These are phyloP conservation scores for Podaxis mareebaensis DNA, from an alignment of 768 basidiomycete species.

Conservation along the genomic window DNA sequence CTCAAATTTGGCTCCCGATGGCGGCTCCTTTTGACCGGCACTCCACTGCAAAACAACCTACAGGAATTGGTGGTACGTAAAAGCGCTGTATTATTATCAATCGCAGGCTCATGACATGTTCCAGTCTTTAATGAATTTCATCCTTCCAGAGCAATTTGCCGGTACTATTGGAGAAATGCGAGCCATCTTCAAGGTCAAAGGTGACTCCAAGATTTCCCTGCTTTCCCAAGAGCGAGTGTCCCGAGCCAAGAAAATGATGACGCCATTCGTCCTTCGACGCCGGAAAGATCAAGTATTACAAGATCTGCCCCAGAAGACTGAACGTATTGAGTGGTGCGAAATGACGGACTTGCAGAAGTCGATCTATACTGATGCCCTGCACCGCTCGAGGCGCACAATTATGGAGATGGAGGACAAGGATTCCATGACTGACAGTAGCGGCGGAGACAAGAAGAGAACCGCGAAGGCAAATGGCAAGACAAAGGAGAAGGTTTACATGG, in stretches of 20 bases:
- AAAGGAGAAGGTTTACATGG: slow-evolving; percentile 68
- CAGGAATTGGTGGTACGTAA: slow-evolving; percentile 83
- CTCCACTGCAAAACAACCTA: slow-evolving; percentile 90
- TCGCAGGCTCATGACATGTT: slow-evolving; percentile 4
- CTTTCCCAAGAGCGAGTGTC: slow-evolving; percentile 93
- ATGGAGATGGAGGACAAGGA: slow-evolving; percentile 40
- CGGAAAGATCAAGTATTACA: slow-evolving; percentile 96
- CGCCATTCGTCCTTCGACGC: slow-evolving; percentile 95
- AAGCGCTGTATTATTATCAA: slow-evolving; percentile 1
- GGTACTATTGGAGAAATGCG: slow-evolving; percentile 77
- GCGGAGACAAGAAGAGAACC: slow-evolving; percentile 25
- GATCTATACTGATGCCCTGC: slow-evolving; percentile 84
- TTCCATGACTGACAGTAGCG: slow-evolving; percentile 27
- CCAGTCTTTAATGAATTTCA: slow-evolving; percentile 97
- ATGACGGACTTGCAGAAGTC: slow-evolving; percentile 83
- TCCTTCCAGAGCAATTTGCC: slow-evolving; percentile 87
- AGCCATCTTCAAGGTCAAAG: slow-evolving; percentile 96
- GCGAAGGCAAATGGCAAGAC: slow-evolving; percentile 52
- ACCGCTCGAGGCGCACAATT: slow-evolving; percentile 81
- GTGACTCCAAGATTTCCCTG: slow-evolving; percentile 85
- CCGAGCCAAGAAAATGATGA: slow-evolving; percentile 98
- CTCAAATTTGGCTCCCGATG: slow-evolving; percentile 85
- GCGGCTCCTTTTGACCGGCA: slow-evolving; percentile 92
- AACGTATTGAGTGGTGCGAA: slow-evolving; percentile 93
- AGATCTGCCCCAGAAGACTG: slow-evolving; percentile 90